phyloP scores from a whole-genome alignment of 2,329 filamentous ascomycete genomes.

The Xylariaceae sp. region DNA sequence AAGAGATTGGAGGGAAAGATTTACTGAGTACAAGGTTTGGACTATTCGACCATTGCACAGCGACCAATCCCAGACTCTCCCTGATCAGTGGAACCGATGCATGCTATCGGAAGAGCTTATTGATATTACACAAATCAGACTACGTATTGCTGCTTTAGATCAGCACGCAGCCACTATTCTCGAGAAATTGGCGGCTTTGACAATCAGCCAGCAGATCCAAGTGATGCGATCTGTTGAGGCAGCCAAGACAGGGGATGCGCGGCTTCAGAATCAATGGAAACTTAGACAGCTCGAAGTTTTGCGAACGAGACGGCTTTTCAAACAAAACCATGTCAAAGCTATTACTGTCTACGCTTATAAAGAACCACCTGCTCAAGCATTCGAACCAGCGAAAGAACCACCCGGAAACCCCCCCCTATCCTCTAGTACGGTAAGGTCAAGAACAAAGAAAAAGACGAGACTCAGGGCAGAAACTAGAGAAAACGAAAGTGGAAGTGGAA shows the following conservation, averaged over 20 bases:
- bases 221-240: background rate
- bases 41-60: slow-evolving; percentile 1
- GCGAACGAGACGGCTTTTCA: background rate
- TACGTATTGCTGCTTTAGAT: background rate
- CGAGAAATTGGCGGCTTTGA: background rate
- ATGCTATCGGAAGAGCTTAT: slow-evolving; percentile 1
- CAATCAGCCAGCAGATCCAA: slow-evolving; percentile 1
- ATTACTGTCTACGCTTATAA: slow-evolving; percentile 3
- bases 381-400: background rate
- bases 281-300: slow-evolving; percentile 5
- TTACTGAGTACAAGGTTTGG: slow-evolving; percentile 4
- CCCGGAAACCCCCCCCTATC: background rate
- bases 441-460: too few relatives aligned
- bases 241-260: background rate
- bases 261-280: background rate
- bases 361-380: background rate
- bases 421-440: too few relatives aligned
- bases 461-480: too few relatives aligned
- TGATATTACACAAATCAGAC: background rate
- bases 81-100: slow-evolving; percentile 4
- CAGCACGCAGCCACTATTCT: background rate
- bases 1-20: background rate
- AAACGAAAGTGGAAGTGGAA: too few relatives aligned
- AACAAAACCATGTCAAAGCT: slow-evolving; percentile 1
- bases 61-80: background rate